Evolutionary conservation across 106 monocot genomes (phyloP), one percentile per base, ranked within the genome.

Genomic region (Iris macrosiphon): DNA sequence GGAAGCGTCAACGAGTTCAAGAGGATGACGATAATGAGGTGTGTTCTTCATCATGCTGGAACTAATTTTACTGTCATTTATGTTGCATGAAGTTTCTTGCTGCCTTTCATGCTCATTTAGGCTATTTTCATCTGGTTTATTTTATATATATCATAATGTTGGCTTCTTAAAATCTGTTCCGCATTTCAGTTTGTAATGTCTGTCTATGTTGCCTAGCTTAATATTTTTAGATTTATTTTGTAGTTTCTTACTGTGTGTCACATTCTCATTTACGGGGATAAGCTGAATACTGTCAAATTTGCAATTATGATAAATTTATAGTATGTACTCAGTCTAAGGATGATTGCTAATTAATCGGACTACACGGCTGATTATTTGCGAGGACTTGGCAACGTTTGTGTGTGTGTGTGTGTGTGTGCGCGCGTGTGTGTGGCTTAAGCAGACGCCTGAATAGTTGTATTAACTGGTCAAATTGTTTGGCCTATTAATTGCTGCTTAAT

Each of bases 1-100:
- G 69, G 45, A 98, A 90, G 80, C 67, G 79, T 16, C 77, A 71
- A 28, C 86, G 73, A 65, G 33, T 64, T 22, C 27, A 45, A 35
- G 86, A 80, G 33, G 77, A 73, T 57, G 82, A 66, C 15, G 30
- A 57, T 2, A 57, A 75, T 45, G 83, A 90, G 77, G 96, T 80
- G 59, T 31, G 45, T 37, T 68, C 30, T 21, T 41, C 27, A 17
- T 47, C 25, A 7, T 57, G 17, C 11, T 26, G 55, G 12, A 11
- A 27, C 39, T 9, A 0, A 15, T 21, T 19, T 25, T 14, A 16
- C 0, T 46, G 25, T 61, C 33, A 25, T 33, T 8, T 42, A 42
- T 2, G 19, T 24, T 1, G 27, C 21, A 40, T 7, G 38, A 10
- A 38, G 6, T 20, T 21, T 34, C 0, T 0, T 33, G 30, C 17